Evolutionary conservation across 2,329 filamentous ascomycete species (phyloP).

Genomic region (Penicillium freii): DNA sequence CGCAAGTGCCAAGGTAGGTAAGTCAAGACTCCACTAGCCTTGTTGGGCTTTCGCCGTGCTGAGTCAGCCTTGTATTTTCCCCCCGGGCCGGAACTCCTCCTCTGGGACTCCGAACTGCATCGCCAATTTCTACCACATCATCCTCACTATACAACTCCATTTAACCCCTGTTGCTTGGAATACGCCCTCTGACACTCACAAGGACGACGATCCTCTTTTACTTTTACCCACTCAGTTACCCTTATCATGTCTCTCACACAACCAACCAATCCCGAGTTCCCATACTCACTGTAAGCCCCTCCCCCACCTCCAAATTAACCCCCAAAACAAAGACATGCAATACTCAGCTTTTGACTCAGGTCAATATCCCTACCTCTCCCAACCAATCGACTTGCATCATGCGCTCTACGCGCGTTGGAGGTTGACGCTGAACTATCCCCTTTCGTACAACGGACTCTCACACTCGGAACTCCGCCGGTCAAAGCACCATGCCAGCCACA

Average conservation of each 20-base stretch:
- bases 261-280: conserved; percentile 32
- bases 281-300: conserved; percentile 39
- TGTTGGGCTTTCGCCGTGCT: background rate
- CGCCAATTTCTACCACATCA: background rate
- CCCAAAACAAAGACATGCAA: background rate
- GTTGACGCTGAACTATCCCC: conserved; percentile 89
- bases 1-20: background rate
- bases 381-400: conserved; percentile 70
- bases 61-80: background rate
- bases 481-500: conserved; percentile 20
- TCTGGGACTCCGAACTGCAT: background rate
- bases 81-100: background rate
- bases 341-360: conserved; percentile 45
- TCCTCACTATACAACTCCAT: background rate
- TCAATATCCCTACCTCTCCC: conserved; percentile 79
- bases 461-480: conserved; percentile 45
- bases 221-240: background rate
- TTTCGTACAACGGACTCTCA: conserved; percentile 71
- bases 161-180: background rate
- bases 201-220: background rate
- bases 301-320: conserved; percentile 7
- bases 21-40: background rate
- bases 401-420: conserved; percentile 70
- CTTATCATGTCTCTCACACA: conserved; percentile 23
- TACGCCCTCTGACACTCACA: background rate